Percentiles rank a stretch among this genome's conserved stretches.
Evolutionary conservation across 495 filamentous ascomycete species (phyloP).

Genomic region (Penicillium parvum): DNA sequence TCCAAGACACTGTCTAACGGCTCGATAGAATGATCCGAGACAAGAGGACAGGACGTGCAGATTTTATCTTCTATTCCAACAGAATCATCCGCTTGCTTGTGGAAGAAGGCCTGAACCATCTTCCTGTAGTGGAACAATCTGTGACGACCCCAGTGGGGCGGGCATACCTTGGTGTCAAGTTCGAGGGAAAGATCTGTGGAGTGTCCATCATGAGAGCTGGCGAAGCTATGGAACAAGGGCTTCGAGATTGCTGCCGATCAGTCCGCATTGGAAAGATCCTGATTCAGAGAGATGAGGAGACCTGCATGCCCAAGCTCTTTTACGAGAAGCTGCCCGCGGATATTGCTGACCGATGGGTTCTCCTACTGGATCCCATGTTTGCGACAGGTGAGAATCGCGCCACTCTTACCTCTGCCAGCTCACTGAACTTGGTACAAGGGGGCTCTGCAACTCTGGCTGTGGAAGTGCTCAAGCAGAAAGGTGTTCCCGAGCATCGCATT

Average conservation of each 20-base stretch:
- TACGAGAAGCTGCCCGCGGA: constrained; percentile 96
- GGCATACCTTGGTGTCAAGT: constrained; percentile 85
- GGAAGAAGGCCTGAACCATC: constrained; percentile 95
- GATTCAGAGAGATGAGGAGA: constrained; percentile 96
- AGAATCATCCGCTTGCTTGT: constrained; percentile 97
- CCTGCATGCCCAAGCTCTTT: constrained; percentile 82
- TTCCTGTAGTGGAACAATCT: constrained; percentile 81
- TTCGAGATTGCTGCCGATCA: constrained; percentile 92
- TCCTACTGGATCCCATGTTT: constrained; percentile 98
- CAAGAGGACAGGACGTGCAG: constrained; percentile 78
- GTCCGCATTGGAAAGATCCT: constrained; percentile 97
- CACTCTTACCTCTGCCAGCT: neutral
- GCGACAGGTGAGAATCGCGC: constrained; percentile 69
- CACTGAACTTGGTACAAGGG: constrained; percentile 46
- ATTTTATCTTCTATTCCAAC: constrained; percentile 99
- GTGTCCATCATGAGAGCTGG: constrained; percentile 98
- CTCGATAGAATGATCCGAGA: constrained; percentile 84
- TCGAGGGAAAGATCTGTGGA: constrained; percentile 97
- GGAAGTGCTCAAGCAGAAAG: constrained; percentile 79
- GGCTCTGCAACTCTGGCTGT: constrained; percentile 96
- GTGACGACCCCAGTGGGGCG: constrained; percentile 88
- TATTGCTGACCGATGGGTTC: constrained; percentile 86
- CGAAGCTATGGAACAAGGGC: constrained; percentile 96
- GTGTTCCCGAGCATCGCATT: constrained; percentile 92
- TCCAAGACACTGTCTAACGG: constrained; percentile 21